These are phyloP conservation scores for Plantago ovata DNA, from an alignment of 257 asterid species.

Conservation along the genomic window DNA sequence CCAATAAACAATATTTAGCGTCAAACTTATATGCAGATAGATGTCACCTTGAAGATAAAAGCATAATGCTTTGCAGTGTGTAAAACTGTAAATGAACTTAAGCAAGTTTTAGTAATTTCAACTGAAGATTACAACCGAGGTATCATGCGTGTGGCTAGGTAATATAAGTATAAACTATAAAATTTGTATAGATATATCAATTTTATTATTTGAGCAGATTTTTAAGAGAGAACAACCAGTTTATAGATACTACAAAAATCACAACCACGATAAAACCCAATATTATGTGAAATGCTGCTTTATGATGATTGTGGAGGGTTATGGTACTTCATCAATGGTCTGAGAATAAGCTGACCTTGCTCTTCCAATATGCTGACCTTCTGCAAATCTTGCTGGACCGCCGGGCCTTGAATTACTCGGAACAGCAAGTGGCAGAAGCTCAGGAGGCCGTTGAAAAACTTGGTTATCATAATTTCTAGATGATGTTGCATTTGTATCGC, in stretches of 20 bases:
- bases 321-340: slow-evolving; percentile 32
- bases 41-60: slow-evolving; percentile 13
- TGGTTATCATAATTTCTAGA: slow-evolving; percentile 35
- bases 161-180: not conserved
- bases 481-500: slow-evolving; percentile 23
- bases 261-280: not conserved
- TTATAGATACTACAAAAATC: slow-evolving; percentile 4
- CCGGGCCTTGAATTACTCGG: slow-evolving; percentile 26
- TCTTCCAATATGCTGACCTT: slow-evolving; percentile 29
- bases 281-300: slow-evolving; percentile 31
- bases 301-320: slow-evolving; percentile 30
- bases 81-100: no score
- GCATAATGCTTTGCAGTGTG: no score
- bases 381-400: slow-evolving; percentile 28
- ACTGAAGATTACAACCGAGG: no score
- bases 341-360: slow-evolving; percentile 36
- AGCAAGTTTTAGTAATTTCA: no score
- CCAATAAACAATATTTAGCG: not conserved
- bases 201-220: slow-evolving; percentile 3
- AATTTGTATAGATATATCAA: not conserved
- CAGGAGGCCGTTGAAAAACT: slow-evolving; percentile 36
- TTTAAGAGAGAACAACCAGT: not conserved
- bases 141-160: not conserved
- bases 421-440: slow-evolving; percentile 27
- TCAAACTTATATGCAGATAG: not conserved